A percentile compares a stretch with the other conserved stretches of the same genome.
These are phyloP conservation scores for Trichosporon sp. DNA, from an alignment of 1,284 basidiomycete genomes.

Conservation along the genomic window DNA sequence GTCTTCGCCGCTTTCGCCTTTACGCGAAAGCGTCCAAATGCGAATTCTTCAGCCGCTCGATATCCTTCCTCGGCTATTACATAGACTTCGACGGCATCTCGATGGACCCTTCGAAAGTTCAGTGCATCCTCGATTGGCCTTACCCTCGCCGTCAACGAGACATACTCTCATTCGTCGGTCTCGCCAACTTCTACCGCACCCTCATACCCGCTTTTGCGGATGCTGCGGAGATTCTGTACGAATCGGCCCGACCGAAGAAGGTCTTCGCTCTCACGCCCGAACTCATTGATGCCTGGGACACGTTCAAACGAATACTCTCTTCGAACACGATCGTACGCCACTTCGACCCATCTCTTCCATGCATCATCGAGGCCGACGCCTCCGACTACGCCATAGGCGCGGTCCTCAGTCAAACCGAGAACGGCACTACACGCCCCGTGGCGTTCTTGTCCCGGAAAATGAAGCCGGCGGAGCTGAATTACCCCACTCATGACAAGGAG, in stretches of 20 bases:
- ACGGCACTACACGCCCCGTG: slow-evolving; percentile 40
- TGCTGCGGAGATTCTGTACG: too few species aligned
- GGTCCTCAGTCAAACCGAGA: slow-evolving; percentile 14
- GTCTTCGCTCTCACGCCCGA: slow-evolving; percentile 40
- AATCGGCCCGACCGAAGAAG: not conserved
- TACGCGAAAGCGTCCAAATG: slow-evolving; percentile 49
- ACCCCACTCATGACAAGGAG: slow-evolving; percentile 53
- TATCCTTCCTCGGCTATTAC: slow-evolving; percentile 47
- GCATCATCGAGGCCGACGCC: slow-evolving; percentile 8
- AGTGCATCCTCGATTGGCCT: slow-evolving; percentile 48
- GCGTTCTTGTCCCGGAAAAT: slow-evolving; percentile 44
- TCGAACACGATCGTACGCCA: slow-evolving; percentile 25
- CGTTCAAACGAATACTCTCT: slow-evolving; percentile 35
- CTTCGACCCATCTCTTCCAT: not conserved
- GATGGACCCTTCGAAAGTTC: slow-evolving; percentile 51
- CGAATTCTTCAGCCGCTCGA: slow-evolving; percentile 31
- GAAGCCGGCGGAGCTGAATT: slow-evolving; percentile 47
- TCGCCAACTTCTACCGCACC: slow-evolving; percentile 46
- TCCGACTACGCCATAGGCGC: slow-evolving; percentile 10
- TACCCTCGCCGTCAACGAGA: slow-evolving; percentile 37
- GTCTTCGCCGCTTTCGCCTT: slow-evolving; percentile 40
- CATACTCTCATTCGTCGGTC: slow-evolving; percentile 44
- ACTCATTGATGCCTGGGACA: slow-evolving; percentile 35
- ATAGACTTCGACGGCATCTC: slow-evolving; percentile 24
- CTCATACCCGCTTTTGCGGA: slow-evolving; percentile 31